A percentile compares a stretch with the other conserved stretches of the same genome.
phyloP scores from a whole-genome alignment of 139 green algal species.

The Chlamydomonas applanata region DNA sequence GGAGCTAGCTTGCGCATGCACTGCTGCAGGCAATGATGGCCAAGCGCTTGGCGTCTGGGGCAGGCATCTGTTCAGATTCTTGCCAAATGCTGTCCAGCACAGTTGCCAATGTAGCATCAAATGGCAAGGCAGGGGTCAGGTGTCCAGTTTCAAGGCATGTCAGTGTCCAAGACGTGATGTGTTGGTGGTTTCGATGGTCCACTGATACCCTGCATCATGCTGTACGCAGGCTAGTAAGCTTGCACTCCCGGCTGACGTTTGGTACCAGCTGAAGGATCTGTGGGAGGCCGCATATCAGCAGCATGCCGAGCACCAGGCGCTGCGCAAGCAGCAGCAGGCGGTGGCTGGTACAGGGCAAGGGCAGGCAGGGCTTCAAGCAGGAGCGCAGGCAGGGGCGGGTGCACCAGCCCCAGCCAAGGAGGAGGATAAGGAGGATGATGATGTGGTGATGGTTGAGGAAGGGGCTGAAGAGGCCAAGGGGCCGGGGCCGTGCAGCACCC shows the following conservation, averaged over 20 bases:
- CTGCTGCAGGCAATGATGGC: neutral
- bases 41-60: too few relatives aligned
- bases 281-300: slow-evolving; percentile 23
- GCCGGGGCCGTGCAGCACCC: neutral
- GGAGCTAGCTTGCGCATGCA: neutral
- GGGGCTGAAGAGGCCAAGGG: neutral
- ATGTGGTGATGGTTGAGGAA: neutral
- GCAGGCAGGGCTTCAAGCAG: neutral
- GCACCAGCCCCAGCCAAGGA: neutral
- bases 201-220: too few relatives aligned
- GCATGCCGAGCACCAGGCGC: slow-evolving; percentile 15
- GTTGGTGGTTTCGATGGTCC: too few relatives aligned
- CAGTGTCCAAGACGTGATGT: too few relatives aligned
- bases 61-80: neutral
- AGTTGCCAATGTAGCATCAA: neutral
- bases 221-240: slow-evolving; percentile 22
- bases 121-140: neutral
- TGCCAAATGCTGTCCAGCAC: neutral
- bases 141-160: too few relatives aligned
- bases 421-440: neutral
- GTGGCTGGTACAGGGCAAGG: neutral
- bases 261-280: slow-evolving; percentile 35
- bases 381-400: neutral
- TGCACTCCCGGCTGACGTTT: slow-evolving; percentile 47
- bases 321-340: slow-evolving; percentile 17